Conservation (phyloP, 306 rosid species). For the Prunus mongolica region DNA sequence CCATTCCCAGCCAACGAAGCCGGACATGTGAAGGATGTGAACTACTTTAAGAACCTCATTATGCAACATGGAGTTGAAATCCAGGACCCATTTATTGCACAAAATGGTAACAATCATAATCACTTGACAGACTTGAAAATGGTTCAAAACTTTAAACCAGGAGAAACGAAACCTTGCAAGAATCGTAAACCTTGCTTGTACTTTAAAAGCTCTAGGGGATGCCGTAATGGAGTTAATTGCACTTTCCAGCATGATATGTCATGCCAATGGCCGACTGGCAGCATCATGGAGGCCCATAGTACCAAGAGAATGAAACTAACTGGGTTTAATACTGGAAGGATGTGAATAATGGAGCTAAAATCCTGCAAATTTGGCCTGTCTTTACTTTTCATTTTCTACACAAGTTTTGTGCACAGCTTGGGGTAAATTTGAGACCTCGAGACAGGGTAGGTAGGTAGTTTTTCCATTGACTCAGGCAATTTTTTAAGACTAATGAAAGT, state of each 20-base stretch:
- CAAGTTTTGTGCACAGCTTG: not conserved
- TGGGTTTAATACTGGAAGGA: slow-evolving; percentile 30
- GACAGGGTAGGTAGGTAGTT: not conserved
- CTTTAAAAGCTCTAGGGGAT: slow-evolving; percentile 61
- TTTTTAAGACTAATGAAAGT: not conserved
- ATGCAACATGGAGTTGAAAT: slow-evolving; percentile 47
- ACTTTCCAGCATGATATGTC: slow-evolving; percentile 48
- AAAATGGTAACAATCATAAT: slow-evolving; percentile 35
- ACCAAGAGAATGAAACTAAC: slow-evolving; percentile 53
- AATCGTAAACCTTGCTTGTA: slow-evolving; percentile 52
- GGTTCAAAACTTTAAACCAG: slow-evolving; percentile 33
- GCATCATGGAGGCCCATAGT: slow-evolving; percentile 23
- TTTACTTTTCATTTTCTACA: not conserved
- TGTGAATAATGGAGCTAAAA: not conserved
- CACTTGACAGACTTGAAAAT: slow-evolving; percentile 34
- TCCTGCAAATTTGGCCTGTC: not conserved
- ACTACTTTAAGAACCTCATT: slow-evolving; percentile 60
- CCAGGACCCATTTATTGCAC: slow-evolving; percentile 27
- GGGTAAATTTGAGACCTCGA: not conserved
- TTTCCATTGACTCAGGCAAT: not conserved
- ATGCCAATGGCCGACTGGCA: slow-evolving; percentile 21
- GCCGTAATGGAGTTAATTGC: slow-evolving; percentile 61
- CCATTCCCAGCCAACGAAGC: slow-evolving; percentile 13
- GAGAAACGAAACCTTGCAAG: slow-evolving; percentile 37
- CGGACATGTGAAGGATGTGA: slow-evolving; percentile 42